Evolutionary conservation across 1,139 yeast species (phyloP), one percentile per base, ranked within the genome.

Genomic region (Sugiyamaella pinicola): DNA sequence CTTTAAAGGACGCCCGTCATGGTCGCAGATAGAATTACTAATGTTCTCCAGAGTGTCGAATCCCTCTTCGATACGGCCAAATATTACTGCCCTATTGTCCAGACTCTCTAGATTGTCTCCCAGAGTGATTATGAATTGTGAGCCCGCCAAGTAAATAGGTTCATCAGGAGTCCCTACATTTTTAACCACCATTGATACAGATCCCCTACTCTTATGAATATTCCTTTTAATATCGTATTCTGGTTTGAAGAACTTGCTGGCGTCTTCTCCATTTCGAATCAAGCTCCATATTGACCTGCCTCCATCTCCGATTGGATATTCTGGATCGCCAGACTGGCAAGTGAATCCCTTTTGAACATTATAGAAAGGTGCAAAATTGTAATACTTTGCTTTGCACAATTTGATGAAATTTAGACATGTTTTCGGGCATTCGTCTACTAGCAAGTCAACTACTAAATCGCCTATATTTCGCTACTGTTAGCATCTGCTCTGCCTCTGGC

Each of bases 61-160:
- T 3, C 74, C 87, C 61, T 82, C 87, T 1, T 68, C 74, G 1
- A 83, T 77, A 37, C 67, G 68, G 0, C 85, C 88, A 69, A 83
- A 79, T 1, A 62, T 58, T n/a, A 47, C 50, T 5, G 68, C 68
- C 19, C 56, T 58, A 10, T 53, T 55, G 49, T 61, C 67, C 38
- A 59, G 58, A 31, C 55, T 59, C 18, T 41, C 49, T 7, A 61
- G 51, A 19, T 61, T 56, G 13, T 64, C 66, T 1, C 56, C 60
- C 24, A 71, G 57, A 2, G 71, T 66, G 6, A 71, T 62, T 13
- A 68, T 56, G 54, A 71, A 67, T 56, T 69, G 69, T 1, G 71
- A 67, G 13, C 70, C 71, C 2, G 67, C 66, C 4, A 64, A 49
- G 9, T 24, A 31, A 10, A 29, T 19, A 1, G 53, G 43, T 3